Conservation (phyloP, 768 basidiomycete genomes). For the Lentinula lateritia region DNA sequence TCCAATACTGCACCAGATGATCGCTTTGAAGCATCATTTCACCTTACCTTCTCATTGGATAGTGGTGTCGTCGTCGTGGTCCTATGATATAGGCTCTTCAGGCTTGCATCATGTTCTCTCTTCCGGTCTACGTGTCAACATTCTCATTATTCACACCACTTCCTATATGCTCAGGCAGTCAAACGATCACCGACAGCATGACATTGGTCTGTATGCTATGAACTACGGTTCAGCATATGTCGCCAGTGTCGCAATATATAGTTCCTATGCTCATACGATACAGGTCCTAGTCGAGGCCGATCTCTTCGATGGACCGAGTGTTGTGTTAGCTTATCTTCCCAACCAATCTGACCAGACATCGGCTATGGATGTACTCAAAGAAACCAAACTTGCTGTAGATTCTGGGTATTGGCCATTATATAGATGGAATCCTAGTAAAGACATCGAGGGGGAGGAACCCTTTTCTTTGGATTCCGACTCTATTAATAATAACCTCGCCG, state of each 20-base stretch:
- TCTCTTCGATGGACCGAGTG: conserved; percentile 60
- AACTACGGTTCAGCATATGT: conserved; percentile 78
- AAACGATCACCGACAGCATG: conserved; percentile 61
- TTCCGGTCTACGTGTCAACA: conserved; percentile 66
- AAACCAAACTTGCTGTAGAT: conserved; percentile 75
- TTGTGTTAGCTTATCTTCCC: conserved; percentile 71
- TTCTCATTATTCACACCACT: conserved; percentile 65
- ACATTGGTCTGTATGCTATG: conserved; percentile 75
- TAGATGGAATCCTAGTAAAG: conserved; percentile 69
- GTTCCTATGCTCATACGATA: conserved; percentile 70
- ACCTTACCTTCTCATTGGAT: conserved; percentile 60
- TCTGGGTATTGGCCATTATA: conserved; percentile 78
- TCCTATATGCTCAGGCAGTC: conserved; percentile 57
- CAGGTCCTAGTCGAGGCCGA: conserved; percentile 71
- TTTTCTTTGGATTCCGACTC: conserved; percentile 92
- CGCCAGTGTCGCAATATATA: conserved; percentile 68
- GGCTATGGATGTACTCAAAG: conserved; percentile 63
- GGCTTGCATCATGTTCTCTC: conserved; percentile 71
- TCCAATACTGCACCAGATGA: conserved; percentile 25
- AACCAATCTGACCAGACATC: conserved; percentile 52
- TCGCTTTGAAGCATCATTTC: conserved; percentile 40
- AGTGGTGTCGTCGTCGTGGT: conserved; percentile 75
- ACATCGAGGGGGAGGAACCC: conserved; percentile 38
- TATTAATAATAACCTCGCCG: conserved; percentile 87
- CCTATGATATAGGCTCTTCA: conserved; percentile 69